These are phyloP conservation scores for Aspergillus novofumigatus DNA, from an alignment of 2,329 filamentous ascomycete species.

Conservation along the genomic window DNA sequence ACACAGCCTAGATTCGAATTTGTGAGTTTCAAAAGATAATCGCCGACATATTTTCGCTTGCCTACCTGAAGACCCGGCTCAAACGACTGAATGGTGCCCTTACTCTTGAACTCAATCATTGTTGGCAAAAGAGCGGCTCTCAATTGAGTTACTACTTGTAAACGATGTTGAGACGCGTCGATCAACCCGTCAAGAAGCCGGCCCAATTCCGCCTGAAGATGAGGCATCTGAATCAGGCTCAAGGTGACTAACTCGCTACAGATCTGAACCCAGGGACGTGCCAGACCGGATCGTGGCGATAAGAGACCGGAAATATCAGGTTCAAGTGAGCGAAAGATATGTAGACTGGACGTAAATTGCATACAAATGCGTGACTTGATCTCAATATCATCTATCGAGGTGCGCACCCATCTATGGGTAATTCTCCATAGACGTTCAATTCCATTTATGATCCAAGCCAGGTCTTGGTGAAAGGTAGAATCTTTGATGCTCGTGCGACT, in stretches of 20 bases:
- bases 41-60: background rate
- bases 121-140: conserved; percentile 24
- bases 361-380: conserved; percentile 19
- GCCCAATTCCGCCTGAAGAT: conserved; percentile 28
- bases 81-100: conserved; percentile 15
- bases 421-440: conserved; percentile 32
- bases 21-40: conserved; percentile 1
- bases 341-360: conserved; percentile 25
- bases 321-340: conserved; percentile 18
- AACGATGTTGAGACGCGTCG: conserved; percentile 16
- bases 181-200: conserved; percentile 26
- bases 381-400: conserved; percentile 9
- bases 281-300: conserved; percentile 20
- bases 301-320: conserved; percentile 7
- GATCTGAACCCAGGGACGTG: conserved; percentile 27
- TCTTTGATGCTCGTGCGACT: conserved; percentile 13
- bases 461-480: conserved; percentile 27
- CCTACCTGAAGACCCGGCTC: conserved; percentile 33
- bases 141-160: conserved; percentile 17
- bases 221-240: conserved; percentile 17
- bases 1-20: conserved; percentile 19
- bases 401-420: conserved; percentile 25
- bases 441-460: conserved; percentile 31
- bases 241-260: conserved; percentile 27
- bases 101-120: conserved; percentile 20